Conservation (phyloP, 2,329 filamentous ascomycete species). For the Pseudogymnoascus sp. region DNA sequence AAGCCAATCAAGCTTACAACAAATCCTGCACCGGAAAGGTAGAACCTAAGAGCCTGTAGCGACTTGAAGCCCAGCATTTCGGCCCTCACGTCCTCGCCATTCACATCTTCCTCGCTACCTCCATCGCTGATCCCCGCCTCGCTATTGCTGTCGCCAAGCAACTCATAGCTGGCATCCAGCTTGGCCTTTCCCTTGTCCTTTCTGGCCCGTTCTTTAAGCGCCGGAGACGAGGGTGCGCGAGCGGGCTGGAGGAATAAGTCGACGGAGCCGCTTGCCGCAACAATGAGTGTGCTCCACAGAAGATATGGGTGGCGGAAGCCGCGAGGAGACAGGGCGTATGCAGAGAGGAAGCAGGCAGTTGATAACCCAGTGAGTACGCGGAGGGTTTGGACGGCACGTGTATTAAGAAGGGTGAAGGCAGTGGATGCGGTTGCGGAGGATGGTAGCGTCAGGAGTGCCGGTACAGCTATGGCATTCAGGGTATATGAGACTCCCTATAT, state of each 20-base stretch:
- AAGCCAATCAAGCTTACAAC: slow-evolving; percentile 56
- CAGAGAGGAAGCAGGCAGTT: slow-evolving; percentile 64
- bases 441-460: slow-evolving; percentile 72
- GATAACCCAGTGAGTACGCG: slow-evolving; percentile 62
- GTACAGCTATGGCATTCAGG: slow-evolving; percentile 68
- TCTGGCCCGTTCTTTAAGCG: slow-evolving; percentile 25
- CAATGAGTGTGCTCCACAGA: slow-evolving; percentile 71
- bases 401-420: slow-evolving; percentile 61
- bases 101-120: slow-evolving; percentile 42
- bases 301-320: slow-evolving; percentile 80
- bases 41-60: slow-evolving; percentile 48
- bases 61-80: slow-evolving; percentile 49
- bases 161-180: slow-evolving; percentile 68
- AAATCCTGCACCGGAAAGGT: slow-evolving; percentile 50
- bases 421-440: slow-evolving; percentile 64
- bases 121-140: slow-evolving; percentile 40
- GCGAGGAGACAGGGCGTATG: slow-evolving; percentile 69
- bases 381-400: slow-evolving; percentile 57
- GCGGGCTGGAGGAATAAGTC: slow-evolving; percentile 21
- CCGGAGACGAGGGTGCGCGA: slow-evolving; percentile 17
- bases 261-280: slow-evolving; percentile 44
- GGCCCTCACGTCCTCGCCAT: slow-evolving; percentile 55
- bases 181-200: slow-evolving; percentile 20
- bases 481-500: slow-evolving; percentile 80
- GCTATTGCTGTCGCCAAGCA: slow-evolving; percentile 49